phyloP scores from a whole-genome alignment of 352 stramenopile species.

The Pythium dissotocum region DNA sequence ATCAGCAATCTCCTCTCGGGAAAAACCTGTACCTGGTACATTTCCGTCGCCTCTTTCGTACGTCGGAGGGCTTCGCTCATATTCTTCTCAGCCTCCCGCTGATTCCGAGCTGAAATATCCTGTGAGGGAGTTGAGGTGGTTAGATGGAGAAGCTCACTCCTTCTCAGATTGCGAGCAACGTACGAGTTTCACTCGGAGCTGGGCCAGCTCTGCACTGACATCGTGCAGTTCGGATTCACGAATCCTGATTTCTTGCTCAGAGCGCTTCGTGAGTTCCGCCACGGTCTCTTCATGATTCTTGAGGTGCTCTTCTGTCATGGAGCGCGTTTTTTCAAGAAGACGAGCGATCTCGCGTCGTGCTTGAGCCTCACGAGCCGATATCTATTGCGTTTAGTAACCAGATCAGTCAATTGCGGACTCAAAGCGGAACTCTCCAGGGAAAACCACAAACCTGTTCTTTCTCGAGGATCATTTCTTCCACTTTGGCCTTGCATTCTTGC shows the following conservation, averaged over 20 bases:
- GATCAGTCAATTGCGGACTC: too few relatives aligned
- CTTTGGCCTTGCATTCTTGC: constrained; percentile 62
- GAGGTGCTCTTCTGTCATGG: constrained; percentile 50
- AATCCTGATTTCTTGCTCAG: constrained; percentile 42
- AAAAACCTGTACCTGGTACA: constrained; percentile 43
- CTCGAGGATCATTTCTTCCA: constrained; percentile 70
- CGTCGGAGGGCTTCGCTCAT: constrained; percentile 38
- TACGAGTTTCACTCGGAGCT: constrained; percentile 58
- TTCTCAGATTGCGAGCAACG: background rate
- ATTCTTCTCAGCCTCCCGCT: constrained; percentile 60
- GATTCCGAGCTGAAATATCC: constrained; percentile 43
- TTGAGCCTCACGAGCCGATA: constrained; percentile 62
- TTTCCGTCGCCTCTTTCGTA: constrained; percentile 39
- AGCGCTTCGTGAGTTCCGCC: constrained; percentile 32
- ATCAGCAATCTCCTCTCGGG: too few relatives aligned
- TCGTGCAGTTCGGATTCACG: constrained; percentile 56
- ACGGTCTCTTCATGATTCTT: constrained; percentile 49
- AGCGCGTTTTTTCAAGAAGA: constrained; percentile 54
- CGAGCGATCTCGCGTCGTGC: constrained; percentile 68
- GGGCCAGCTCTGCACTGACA: constrained; percentile 45
- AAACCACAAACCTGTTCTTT: constrained; percentile 59
- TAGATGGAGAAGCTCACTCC: background rate
- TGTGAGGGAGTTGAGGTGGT: constrained; percentile 7
- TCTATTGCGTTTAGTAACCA: constrained; percentile 24
- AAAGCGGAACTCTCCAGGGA: too few relatives aligned